These are phyloP conservation scores for Pouteria campechiana DNA, from an alignment of 179 eudicot genomes.

Conservation along the genomic window DNA sequence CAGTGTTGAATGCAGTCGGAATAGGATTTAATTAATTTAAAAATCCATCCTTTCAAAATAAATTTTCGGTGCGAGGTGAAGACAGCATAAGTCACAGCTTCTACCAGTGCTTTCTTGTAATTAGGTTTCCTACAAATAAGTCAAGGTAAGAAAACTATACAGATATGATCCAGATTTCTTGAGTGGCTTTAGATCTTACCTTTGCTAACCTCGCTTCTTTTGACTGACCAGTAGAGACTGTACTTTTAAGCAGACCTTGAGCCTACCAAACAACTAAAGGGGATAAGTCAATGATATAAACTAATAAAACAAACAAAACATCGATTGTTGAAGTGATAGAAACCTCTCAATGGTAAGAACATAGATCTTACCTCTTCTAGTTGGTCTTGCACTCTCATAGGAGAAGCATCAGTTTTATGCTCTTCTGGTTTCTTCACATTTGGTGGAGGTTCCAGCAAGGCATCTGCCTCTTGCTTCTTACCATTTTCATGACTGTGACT, in stretches of 20 bases:
- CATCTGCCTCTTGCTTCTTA: slow-evolving; percentile 20
- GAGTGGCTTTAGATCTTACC: slow-evolving; percentile 57
- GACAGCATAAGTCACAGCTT: too few relatives aligned
- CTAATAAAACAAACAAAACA: neutral
- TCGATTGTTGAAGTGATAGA: neutral
- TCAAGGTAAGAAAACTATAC: too few relatives aligned
- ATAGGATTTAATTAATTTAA: too few relatives aligned
- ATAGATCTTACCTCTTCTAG: slow-evolving; percentile 83
- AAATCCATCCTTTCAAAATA: too few relatives aligned
- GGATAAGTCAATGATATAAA: slow-evolving; percentile 19
- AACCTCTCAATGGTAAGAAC: slow-evolving; percentile 1
- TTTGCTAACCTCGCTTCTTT: slow-evolving; percentile 99
- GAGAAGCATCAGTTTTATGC: slow-evolving; percentile 20
- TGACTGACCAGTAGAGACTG: slow-evolving; percentile 75
- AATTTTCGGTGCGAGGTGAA: too few relatives aligned
- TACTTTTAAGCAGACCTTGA: slow-evolving; percentile 80
- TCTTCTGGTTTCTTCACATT: slow-evolving; percentile 22
- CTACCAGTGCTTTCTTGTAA: too few relatives aligned
- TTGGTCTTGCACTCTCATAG: slow-evolving; percentile 66
- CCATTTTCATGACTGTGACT: slow-evolving; percentile 18
- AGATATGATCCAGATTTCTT: too few relatives aligned
- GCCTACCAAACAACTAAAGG: slow-evolving; percentile 52
- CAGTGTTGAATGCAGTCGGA: too few relatives aligned
- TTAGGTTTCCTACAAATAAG: too few relatives aligned
- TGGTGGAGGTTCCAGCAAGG: slow-evolving; percentile 28